These are phyloP conservation scores for Botrytis paeoniae DNA, from an alignment of 2,329 filamentous ascomycete species.

Conservation along the genomic window DNA sequence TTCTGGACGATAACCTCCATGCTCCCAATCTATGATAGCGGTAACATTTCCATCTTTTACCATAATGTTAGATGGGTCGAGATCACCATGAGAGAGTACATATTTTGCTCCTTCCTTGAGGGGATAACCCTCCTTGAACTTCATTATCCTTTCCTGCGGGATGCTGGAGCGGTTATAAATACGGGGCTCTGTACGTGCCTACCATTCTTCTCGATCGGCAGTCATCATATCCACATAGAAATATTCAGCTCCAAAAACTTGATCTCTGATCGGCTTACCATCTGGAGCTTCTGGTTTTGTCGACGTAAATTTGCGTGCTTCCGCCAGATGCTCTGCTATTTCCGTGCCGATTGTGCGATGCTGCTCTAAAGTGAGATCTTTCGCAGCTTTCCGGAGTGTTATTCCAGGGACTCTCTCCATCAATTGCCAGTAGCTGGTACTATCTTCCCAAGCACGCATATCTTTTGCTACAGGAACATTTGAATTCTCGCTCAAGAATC, in stretches of 20 bases:
- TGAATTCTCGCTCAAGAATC: not conserved
- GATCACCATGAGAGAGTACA: conserved; percentile 12
- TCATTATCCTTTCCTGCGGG: not conserved
- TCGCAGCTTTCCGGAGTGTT: fast-evolving
- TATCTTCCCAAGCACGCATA: not conserved
- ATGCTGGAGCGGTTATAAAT: fast-evolving
- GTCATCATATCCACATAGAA: not conserved
- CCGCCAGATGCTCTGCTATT: not conserved
- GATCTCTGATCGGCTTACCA: not conserved
- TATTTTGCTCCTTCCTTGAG: not conserved
- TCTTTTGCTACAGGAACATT: not conserved
- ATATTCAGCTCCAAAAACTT: fast-evolving
- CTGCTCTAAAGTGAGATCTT: not conserved
- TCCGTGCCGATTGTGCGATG: not conserved
- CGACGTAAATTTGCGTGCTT: conserved; percentile 6
- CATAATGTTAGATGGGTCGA: not conserved
- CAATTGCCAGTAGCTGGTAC: not conserved
- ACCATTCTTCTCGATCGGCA: not conserved
- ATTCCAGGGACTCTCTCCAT: not conserved
- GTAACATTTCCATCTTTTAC: conserved; percentile 10
- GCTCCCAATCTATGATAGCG: conserved; percentile 10
- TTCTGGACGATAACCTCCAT: not conserved
- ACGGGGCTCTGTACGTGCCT: conserved; percentile 1
- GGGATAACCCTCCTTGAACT: not conserved
- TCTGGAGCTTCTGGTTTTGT: conserved; percentile 2